A percentile compares a stretch with the other conserved stretches of the same genome.
Evolutionary conservation across 805 yeast genomes (phyloP).

Genomic region (Kazachstania psychrophila): DNA sequence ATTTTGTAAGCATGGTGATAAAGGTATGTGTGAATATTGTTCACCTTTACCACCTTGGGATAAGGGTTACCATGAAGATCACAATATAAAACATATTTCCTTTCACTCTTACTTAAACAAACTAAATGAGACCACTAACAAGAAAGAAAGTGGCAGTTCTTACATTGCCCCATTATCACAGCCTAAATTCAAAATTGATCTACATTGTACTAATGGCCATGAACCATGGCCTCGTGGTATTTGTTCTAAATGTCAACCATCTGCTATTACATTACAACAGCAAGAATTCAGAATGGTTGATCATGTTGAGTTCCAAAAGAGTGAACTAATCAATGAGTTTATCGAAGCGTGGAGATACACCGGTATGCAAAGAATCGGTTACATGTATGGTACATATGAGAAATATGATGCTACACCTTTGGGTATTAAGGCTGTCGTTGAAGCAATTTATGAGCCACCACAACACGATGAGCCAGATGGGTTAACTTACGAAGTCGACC

Average conservation of each 20-base stretch:
- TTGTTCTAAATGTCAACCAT: constrained; percentile 94
- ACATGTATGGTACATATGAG: constrained; percentile 74
- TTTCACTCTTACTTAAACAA: constrained; percentile 76
- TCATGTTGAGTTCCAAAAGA: constrained; percentile 82
- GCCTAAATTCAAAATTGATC: constrained; percentile 55
- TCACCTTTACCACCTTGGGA: constrained; percentile 96
- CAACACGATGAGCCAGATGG: constrained; percentile 86
- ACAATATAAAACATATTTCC: constrained; percentile 79
- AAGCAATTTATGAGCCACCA: constrained; percentile 88
- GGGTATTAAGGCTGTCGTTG: constrained; percentile 89
- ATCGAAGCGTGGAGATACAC: constrained; percentile 87
- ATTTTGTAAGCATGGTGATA: constrained; percentile 78
- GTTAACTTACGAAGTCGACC: constrained; percentile 46
- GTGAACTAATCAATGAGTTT: constrained; percentile 66
- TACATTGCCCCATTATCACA: constrained; percentile 74
- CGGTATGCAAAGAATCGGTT: constrained; percentile 80
- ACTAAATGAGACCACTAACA: constrained; percentile 56
- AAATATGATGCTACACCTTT: constrained; percentile 67
- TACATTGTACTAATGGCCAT: constrained; percentile 68
- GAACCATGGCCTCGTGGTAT: constrained; percentile 92
- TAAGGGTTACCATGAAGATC: constrained; percentile 56
- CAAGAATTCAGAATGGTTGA: constrained; percentile 94
- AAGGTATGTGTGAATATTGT: constrained; percentile 98
- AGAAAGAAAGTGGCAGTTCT: constrained; percentile 47
- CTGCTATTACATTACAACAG: constrained; percentile 84